A percentile compares a stretch with the other conserved stretches of the same genome.
Evolutionary conservation across 1,284 basidiomycete species (phyloP).

Genomic region (Coniferiporia weirii): DNA sequence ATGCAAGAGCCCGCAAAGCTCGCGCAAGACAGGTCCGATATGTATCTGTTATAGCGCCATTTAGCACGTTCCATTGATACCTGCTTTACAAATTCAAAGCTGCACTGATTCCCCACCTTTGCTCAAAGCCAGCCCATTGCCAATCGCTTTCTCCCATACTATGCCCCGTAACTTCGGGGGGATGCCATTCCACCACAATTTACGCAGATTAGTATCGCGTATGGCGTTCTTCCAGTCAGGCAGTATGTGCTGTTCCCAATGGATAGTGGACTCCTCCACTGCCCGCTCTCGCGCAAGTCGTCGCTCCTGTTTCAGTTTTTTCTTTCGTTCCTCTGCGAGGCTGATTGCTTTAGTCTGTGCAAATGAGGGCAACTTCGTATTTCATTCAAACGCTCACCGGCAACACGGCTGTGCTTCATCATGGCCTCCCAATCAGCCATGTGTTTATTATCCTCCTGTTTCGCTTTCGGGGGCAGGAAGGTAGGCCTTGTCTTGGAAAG

Average conservation of each 20-base stretch:
- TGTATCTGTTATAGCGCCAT: conserved; percentile 49
- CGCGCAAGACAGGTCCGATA: conserved; percentile 70
- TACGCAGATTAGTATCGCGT: conserved; percentile 58
- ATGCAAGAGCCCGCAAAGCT: conserved; percentile 66
- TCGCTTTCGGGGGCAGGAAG: conserved; percentile 81
- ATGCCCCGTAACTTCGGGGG: conserved; percentile 80
- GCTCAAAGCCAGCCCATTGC: conserved; percentile 83
- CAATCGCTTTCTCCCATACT: conserved; percentile 86
- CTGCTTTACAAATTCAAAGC: not conserved
- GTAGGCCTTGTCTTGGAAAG: conserved; percentile 74
- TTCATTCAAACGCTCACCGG: conserved; percentile 43
- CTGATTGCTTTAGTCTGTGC: not conserved
- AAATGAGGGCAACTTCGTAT: not conserved
- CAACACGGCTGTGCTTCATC: conserved; percentile 78
- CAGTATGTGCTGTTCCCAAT: conserved; percentile 78
- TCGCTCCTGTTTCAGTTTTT: conserved; percentile 58
- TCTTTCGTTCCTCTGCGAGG: conserved; percentile 60
- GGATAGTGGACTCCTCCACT: conserved; percentile 62
- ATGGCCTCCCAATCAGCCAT: conserved; percentile 86
- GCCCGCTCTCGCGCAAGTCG: conserved; percentile 59
- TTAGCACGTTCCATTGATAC: not conserved
- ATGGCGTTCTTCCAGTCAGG: conserved; percentile 80
- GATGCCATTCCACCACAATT: conserved; percentile 90
- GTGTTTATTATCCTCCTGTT: conserved; percentile 79
- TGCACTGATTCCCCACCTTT: conserved; percentile 54